Evolutionary conservation across 768 basidiomycete genomes (phyloP), one percentile per base, ranked within the genome.

Genomic region (Dioszegia crocea): DNA sequence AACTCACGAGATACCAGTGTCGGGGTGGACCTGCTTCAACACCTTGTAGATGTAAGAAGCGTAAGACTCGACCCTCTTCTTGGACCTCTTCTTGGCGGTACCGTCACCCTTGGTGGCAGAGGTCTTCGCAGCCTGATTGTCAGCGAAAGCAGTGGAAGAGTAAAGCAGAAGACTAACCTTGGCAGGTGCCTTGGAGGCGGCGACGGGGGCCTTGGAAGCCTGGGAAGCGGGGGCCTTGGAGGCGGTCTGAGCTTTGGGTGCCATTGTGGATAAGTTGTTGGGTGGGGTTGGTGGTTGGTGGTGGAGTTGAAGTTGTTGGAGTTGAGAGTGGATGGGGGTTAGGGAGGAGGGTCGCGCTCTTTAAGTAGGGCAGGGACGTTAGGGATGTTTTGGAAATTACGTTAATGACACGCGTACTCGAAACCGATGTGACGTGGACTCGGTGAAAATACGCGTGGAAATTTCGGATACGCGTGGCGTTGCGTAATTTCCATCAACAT

Each of bases 1-100:
- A 79, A 94, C 94, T 84, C 91, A 94, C 38, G 91, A 94, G 83
- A 96, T 94, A 86, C 93, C 93, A 53, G 92, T 94, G 71, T 94
- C 92, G 53, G 93, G 94, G 81, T 94, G 93, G 64, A 96, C 91
- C 81, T 96, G 94, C 81, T 89, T 96, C 70, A 96, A 83, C 65
- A 96, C 92, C 91, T 68, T 58, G 76, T 74, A 75, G 73, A 96
- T 92, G 82, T 94, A 94, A 31, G 89, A 89, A 21, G 89, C 87
- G 81, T 91, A 93, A 5, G 89, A 91, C 80, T 92, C 91, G 83
- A 91, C 91, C 91, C 83, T 77, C 83, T 92, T 93, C 80, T 86
- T 86, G 69, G 87, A 81, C 82, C 87, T 87, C 84, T 91, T 91
- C 78, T 90, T 86, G 10, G 27, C 47, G 62, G 82, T 84, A 48